Percentiles rank a stretch among this genome's conserved stretches.
These are phyloP conservation scores for Saturnispora dispora DNA, from an alignment of 805 yeast species.

Conservation along the genomic window DNA sequence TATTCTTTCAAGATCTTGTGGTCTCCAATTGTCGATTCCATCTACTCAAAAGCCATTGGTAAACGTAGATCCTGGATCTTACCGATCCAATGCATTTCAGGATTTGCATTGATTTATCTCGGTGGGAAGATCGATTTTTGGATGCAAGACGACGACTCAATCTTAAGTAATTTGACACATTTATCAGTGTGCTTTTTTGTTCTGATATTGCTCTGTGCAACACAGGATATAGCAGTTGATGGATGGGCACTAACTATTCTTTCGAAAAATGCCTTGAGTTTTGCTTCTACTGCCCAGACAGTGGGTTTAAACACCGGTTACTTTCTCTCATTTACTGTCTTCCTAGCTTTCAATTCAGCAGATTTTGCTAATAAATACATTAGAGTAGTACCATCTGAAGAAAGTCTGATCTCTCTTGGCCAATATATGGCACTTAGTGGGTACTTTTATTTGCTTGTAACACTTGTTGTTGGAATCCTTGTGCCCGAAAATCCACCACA, in stretches of 20 bases:
- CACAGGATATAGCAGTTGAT: constrained; percentile 98
- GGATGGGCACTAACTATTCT: constrained; percentile 96
- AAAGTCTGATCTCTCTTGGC: constrained; percentile 64
- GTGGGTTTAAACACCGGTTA: constrained; percentile 92
- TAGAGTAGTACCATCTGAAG: constrained; percentile 47
- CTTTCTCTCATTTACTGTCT: constrained; percentile 84
- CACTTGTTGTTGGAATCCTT: constrained; percentile 46
- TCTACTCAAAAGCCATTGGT: constrained; percentile 60
- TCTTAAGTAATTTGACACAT: constrained; percentile 34
- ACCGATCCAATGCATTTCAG: constrained; percentile 81
- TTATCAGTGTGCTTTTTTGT: constrained; percentile 68
- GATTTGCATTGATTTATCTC: constrained; percentile 53
- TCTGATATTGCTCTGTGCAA: constrained; percentile 83
- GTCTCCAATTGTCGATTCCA: constrained; percentile 94
- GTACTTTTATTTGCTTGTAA: constrained; percentile 54
- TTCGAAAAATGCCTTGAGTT: constrained; percentile 67
- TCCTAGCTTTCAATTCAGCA: constrained; percentile 81
- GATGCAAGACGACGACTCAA: constrained; percentile 37
- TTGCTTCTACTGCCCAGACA: constrained; percentile 96
- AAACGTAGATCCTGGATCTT: constrained; percentile 90
- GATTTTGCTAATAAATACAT: constrained; percentile 87
- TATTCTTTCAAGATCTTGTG: constrained; percentile 85
- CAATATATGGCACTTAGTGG: constrained; percentile 78
- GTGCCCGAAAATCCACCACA: constrained; percentile 68
- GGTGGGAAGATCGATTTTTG: constrained; percentile 48